These are phyloP conservation scores for Trametes cubensis DNA, from an alignment of 768 basidiomycete species.

Conservation along the genomic window DNA sequence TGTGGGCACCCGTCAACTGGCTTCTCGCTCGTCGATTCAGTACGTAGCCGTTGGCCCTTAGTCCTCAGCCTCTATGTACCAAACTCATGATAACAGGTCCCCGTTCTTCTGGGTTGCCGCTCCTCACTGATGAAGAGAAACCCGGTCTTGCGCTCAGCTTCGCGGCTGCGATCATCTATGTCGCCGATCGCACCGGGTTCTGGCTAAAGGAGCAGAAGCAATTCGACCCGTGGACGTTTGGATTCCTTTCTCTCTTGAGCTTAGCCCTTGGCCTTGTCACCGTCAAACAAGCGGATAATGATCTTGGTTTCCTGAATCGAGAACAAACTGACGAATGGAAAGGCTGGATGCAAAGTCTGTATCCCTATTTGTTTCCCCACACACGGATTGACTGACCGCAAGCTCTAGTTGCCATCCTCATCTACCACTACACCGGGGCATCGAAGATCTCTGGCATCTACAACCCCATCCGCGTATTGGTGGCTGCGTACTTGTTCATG, in stretches of 20 bases:
- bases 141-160: conserved; percentile 65
- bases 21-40: conserved; percentile 37
- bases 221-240: conserved; percentile 71
- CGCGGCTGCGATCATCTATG: conserved; percentile 67
- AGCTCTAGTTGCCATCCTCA: conserved; percentile 75
- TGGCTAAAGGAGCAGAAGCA: conserved; percentile 92
- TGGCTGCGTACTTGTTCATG: conserved; percentile 91
- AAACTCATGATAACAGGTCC: conserved; percentile 18
- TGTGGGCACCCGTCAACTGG: conserved; percentile 54
- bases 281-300: conserved; percentile 73
- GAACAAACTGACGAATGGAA: conserved; percentile 98
- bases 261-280: conserved; percentile 64
- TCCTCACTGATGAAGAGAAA: conserved; percentile 42
- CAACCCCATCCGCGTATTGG: conserved; percentile 85
- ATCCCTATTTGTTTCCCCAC: background rate
- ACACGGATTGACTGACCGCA: conserved; percentile 2
- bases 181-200: conserved; percentile 83
- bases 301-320: conserved; percentile 86
- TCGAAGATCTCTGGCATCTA: conserved; percentile 92
- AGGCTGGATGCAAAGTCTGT: conserved; percentile 95
- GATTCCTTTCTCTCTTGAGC: conserved; percentile 53
- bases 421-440: conserved; percentile 91
- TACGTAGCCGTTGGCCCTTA: conserved; percentile 18
- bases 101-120: conserved; percentile 21
- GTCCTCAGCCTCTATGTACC: too few relatives aligned